Percentiles rank a stretch among this genome's conserved stretches.
Conservation (phyloP, 352 stramenopile species). For the Phytophthora aleatoria region DNA sequence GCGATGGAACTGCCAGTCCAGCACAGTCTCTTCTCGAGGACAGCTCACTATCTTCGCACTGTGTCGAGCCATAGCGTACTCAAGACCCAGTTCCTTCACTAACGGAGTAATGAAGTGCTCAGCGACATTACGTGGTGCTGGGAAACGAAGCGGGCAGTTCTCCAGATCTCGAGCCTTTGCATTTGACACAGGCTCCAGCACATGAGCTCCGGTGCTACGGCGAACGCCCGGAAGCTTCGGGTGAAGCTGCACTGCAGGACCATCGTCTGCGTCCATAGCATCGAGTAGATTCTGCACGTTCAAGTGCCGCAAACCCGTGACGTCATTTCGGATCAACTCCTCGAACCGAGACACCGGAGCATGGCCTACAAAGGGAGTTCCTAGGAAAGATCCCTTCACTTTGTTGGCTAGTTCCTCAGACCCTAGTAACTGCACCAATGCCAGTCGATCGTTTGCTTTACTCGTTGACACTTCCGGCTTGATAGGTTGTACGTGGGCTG, state of each 20-base stretch:
- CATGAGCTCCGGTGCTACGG: conserved; percentile 13
- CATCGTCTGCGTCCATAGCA: conserved; percentile 16
- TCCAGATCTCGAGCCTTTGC: conserved; percentile 26
- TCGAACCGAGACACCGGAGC: conserved; percentile 39
- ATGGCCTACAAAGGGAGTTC: conserved; percentile 21
- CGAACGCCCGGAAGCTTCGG: background rate
- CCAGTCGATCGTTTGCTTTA: background rate
- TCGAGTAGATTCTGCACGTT: conserved; percentile 33
- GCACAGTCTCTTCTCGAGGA: conserved; percentile 5
- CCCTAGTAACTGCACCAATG: conserved; percentile 38
- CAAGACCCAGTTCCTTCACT: conserved; percentile 33
- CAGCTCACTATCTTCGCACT: conserved; percentile 24
- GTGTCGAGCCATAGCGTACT: conserved; percentile 27
- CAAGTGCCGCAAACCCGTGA: conserved; percentile 34
- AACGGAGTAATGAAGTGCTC: conserved; percentile 33
- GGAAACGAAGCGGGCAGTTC: conserved; percentile 33
- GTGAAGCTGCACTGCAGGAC: conserved; percentile 18
- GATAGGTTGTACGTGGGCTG: background rate
- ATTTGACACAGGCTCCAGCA: conserved; percentile 11
- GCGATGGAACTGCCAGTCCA: conserved; percentile 52
- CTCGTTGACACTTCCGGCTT: background rate
- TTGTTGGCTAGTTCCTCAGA: conserved; percentile 21
- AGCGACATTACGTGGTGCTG: conserved; percentile 20
- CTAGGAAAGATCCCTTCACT: conserved; percentile 36
- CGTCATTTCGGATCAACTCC: conserved; percentile 33